Percentiles rank a stretch among this genome's conserved stretches.
Conservation (phyloP, 305 asterid genomes). For the Fraxinus sp. region DNA sequence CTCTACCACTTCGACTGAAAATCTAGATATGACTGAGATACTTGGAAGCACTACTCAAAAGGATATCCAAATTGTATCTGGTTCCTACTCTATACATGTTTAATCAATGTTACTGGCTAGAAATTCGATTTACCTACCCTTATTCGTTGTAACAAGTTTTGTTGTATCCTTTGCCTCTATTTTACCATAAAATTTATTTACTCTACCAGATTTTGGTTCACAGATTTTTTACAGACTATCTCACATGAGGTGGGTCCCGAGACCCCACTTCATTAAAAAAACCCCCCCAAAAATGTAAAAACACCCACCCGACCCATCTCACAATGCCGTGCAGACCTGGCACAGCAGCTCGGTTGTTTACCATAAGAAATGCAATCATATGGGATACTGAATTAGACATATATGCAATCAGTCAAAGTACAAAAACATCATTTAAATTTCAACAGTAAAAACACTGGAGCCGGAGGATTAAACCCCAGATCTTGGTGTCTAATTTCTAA, state of each 20-base stretch:
- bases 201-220: too few species aligned
- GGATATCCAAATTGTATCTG: conserved; percentile 2
- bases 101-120: not conserved
- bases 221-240: too few species aligned
- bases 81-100: conserved; percentile 15
- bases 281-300: too few species aligned
- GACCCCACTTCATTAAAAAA: too few species aligned
- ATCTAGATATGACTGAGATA: conserved; percentile 24
- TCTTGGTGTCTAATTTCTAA: not conserved
- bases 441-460: too few species aligned
- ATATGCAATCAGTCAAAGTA: too few species aligned
- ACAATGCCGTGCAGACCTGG: too few species aligned
- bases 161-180: not conserved
- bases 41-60: conserved; percentile 13
- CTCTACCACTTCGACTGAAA: conserved; percentile 30
- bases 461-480: not conserved
- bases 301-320: too few species aligned
- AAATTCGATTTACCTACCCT: not conserved
- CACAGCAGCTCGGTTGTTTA: too few species aligned
- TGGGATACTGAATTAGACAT: not conserved
- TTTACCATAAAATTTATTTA: not conserved
- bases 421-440: not conserved
- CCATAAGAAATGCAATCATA: not conserved
- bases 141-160: not conserved
- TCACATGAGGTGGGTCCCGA: too few species aligned